Evolutionary conservation across 331 rosid species (phyloP).

Genomic region (Acacia concinna): DNA sequence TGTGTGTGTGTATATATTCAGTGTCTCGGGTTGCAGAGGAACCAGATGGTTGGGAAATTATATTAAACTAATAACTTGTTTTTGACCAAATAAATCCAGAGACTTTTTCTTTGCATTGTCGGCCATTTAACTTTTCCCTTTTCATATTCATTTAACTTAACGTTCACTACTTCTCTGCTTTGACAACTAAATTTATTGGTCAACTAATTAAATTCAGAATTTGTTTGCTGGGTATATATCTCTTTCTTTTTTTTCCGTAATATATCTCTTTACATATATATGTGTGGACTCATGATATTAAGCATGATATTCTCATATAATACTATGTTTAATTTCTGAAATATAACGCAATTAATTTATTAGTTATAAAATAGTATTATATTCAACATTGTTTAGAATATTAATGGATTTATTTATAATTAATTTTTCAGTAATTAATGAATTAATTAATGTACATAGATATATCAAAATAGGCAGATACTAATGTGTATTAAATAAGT

Average conservation of each 20-base stretch:
- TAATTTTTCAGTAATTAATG: neutral
- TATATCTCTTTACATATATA: no score
- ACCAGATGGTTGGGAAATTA: neutral
- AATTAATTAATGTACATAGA: neutral
- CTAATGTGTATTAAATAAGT: neutral
- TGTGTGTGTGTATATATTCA: neutral
- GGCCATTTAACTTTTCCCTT: neutral
- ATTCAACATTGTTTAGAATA: neutral
- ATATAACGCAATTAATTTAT: neutral
- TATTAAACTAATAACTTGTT: neutral
- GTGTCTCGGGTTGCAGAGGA: neutral
- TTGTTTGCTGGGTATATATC: no score
- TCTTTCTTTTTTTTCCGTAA: neutral
- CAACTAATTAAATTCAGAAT: neutral
- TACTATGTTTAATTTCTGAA: neutral
- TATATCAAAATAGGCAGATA: neutral
- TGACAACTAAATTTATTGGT: neutral
- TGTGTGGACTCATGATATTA: no score
- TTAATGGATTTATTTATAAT: neutral
- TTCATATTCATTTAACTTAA: neutral
- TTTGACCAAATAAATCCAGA: neutral
- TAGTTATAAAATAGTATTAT: neutral
- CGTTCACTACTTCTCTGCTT: neutral
- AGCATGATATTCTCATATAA: neutral
- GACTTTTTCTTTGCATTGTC: neutral